Base-by-base conservation (phyloP, 257 asterid species). In the Cinchona pubescens region DNA sequence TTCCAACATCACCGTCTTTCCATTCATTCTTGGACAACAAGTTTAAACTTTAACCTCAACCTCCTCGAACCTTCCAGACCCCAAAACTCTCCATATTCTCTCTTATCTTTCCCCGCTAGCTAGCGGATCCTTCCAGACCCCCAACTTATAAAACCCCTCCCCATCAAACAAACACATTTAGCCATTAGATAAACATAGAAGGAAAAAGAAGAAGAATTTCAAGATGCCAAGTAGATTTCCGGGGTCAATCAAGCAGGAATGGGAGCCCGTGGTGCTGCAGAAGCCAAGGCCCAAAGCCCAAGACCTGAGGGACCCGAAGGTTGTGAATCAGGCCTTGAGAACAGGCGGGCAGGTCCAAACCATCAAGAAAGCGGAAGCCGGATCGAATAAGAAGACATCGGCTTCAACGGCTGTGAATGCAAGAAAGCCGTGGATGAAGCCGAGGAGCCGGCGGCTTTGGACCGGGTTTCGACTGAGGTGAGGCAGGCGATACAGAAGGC, bases 261-360 rank as follows among this genome's bases (percentile, higher is more conserved):
- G 89, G 89, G 87, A 85, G 58, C 83, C 86, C 1, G 81, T 86
- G 58, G 87, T 86, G 76, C 81, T 86, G 16, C 87, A 82, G 32
- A 86, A 83, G 78, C 75, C 76, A 0, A 75, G 78, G 48, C 11
- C 71, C 18, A 82, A 82, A 60, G 77, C 83, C 0, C 79, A 79
- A 1, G 85, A 83, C 32, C 84, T 83, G 11, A 74, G 78, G 30
- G 80, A 83, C 53, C 83, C 84, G 1, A 86, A 86, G 74, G 75
- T 73, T 0, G 83, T 86, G 58, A 86, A 83, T 38, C 87, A 86
- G 62, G 89, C 87, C 46, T 62, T 86, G 58, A 77, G 86, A 35
- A n/a, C 79, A 15, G 86, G 89, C 5, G 86, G 73, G 7, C 76
- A 79, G 75, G 84, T 83, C 0, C 86, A 81, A 35, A 86, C 87